phyloP scores from a whole-genome alignment of 2,329 filamentous ascomycete species.

The Xylaria sp. region DNA sequence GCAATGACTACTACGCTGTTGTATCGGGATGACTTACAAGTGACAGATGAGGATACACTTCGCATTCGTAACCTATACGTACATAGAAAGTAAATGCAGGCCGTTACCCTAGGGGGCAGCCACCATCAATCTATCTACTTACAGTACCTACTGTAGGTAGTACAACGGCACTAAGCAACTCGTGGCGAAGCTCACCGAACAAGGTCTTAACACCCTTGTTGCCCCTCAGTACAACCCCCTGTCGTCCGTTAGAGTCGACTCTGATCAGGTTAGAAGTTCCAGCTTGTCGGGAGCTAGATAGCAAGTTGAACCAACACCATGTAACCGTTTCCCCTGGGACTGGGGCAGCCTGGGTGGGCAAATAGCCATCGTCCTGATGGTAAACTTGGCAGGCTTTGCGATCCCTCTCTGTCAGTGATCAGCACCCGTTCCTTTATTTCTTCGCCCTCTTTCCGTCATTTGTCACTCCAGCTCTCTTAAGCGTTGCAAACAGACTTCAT shows the following conservation, averaged over 20 bases:
- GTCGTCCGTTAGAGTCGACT: not conserved
- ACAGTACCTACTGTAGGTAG: no score
- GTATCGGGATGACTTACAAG: not conserved
- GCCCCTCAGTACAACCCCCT: not conserved
- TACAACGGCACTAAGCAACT: slow-evolving; percentile 16
- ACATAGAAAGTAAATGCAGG: slow-evolving; percentile 5
- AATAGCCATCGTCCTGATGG: slow-evolving; percentile 16
- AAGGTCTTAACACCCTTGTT: not conserved
- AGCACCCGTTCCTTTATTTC: not conserved
- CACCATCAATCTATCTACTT: not conserved
- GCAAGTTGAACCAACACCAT: not conserved
- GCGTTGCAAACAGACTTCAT: slow-evolving; percentile 12
- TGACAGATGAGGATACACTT: not conserved
- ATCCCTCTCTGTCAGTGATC: slow-evolving; percentile 9
- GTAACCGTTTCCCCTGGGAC: not conserved
- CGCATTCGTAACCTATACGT: not conserved
- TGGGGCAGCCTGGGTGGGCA: not conserved
- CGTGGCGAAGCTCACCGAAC: slow-evolving; percentile 10
- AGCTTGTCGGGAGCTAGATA: slow-evolving; percentile 31
- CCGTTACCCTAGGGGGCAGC: not conserved
- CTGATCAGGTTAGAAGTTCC: slow-evolving; percentile 17
- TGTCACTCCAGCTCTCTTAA: not conserved
- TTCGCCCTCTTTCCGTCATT: not conserved
- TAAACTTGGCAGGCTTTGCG: slow-evolving; percentile 8
- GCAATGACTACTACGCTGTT: not conserved